Evolutionary conservation across 2,329 filamentous ascomycete genomes (phyloP), one percentile per base, ranked within the genome.

Genomic region (Paecilomyces sp.): DNA sequence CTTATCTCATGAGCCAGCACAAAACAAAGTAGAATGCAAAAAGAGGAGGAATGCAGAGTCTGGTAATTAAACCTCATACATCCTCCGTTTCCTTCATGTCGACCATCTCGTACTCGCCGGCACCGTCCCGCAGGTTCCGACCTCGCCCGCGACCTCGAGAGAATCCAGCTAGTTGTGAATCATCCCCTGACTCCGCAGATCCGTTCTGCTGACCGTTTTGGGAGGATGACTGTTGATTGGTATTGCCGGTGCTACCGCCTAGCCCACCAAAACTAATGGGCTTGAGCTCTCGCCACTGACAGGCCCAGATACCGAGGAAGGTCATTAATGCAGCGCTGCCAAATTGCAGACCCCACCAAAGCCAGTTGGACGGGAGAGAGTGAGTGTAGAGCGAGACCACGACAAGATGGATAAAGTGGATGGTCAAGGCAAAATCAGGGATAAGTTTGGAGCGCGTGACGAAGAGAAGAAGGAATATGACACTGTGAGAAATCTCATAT

Each of bases 361-460:
- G 88, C 64, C 86, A 77, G 73, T 93, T 88, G 9, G 83, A 81
- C 1, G 94, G 94, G 30, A 97, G 72, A 9, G 85, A 83, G 68
- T 86, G 86, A 2, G 90, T 88, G 76, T 96, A 96, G 34, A 96
- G 73, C 22, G 87, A 88, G 30, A 90, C 90, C 68, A 91, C 75
- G 68, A 94, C 64, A 57, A 96, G 83, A 73, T 96, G 90, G 51
- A 96, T 79, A 72, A 90, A 84, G 77, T 96, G 91, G 18, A 97
- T 84, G 2, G 93, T 96, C 25, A 97, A 80, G 33, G 91, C 90
- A 74, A 97, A 99, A 77, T 99, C 94, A 66, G 91, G 91, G 56
- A 97, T 90, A 62, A 97, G 88, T 75, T 97, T 97, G 55, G 89
- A 94, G 63, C 94, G 91, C 22, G 88, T 87, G 66, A 99, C 86